Evolutionary conservation across 352 stramenopile species (phyloP).

Genomic region (Elongisporangium anandrum): DNA sequence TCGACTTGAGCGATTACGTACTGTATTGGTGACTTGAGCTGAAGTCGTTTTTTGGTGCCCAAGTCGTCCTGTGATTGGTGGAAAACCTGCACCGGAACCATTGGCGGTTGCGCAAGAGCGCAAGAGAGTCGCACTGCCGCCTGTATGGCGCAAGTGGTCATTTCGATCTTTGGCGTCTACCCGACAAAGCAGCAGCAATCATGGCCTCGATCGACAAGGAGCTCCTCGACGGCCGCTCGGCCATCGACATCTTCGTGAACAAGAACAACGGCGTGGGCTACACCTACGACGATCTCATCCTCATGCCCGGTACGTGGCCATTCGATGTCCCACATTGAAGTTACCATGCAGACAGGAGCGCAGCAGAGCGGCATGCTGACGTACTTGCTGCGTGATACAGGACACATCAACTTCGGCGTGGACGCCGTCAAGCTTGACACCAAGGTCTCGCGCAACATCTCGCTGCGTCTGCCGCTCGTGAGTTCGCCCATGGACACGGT

Average conservation of each 20-base stretch:
- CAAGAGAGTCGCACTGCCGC: neutral
- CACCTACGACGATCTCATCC: constrained; percentile 76
- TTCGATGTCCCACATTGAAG: constrained; percentile 12
- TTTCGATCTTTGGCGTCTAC: constrained; percentile 22
- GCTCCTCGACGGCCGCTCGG: constrained; percentile 70
- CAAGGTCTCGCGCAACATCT: constrained; percentile 93
- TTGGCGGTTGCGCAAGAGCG: constrained; percentile 20
- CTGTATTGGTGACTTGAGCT: neutral
- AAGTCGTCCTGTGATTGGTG: constrained; percentile 25
- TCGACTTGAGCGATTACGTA: neutral
- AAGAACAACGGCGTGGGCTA: constrained; percentile 79
- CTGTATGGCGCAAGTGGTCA: constrained; percentile 19
- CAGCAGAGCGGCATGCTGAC: neutral
- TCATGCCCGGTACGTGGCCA: constrained; percentile 47
- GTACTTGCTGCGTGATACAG: constrained; percentile 8
- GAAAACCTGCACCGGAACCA: constrained; percentile 32
- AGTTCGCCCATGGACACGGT: constrained; percentile 99
- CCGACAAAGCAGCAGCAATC: constrained; percentile 4
- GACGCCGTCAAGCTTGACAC: constrained; percentile 95
- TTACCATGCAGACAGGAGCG: constrained; percentile 8
- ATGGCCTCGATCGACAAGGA: constrained; percentile 45
- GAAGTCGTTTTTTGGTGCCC: no score
- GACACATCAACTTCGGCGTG: constrained; percentile 93
- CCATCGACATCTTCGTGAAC: constrained; percentile 80
- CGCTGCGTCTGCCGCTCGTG: constrained; percentile 94